Conservation (phyloP, 345 rosid species). For the Toxicodendron radicans region DNA sequence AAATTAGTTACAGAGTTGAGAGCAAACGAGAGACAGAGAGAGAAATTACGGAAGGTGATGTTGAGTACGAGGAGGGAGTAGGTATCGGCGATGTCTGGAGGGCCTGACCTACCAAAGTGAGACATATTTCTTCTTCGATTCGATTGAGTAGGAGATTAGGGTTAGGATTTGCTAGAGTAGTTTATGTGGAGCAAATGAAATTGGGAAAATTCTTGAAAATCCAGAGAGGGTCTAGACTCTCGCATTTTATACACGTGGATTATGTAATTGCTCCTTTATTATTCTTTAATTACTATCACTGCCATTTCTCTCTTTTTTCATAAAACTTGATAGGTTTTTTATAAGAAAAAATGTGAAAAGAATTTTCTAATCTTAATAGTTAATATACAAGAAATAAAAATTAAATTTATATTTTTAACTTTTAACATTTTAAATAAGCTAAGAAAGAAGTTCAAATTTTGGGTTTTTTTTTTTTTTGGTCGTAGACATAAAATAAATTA, state of each 20-base stretch:
- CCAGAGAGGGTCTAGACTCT: not conserved
- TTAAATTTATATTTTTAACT: too few species aligned
- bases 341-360: too few species aligned
- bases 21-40: not conserved
- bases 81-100: conserved; percentile 71
- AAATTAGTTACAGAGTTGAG: not conserved
- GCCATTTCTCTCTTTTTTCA: too few species aligned
- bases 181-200: not conserved
- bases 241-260: not conserved
- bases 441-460: too few species aligned
- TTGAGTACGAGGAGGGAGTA: conserved; percentile 83
- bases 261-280: not conserved
- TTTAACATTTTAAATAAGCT: too few species aligned
- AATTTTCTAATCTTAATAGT: too few species aligned
- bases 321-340: too few species aligned
- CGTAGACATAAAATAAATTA: too few species aligned
- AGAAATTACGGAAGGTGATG: conserved; percentile 70
- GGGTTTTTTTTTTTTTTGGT: too few species aligned
- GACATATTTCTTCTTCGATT: conserved; percentile 46
- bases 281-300: too few species aligned
- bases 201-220: not conserved
- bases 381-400: too few species aligned
- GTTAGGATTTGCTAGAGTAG: conserved; percentile 20
- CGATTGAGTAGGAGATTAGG: not conserved
- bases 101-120: conserved; percentile 80